Percentiles rank a stretch among this genome's conserved stretches.
These are phyloP conservation scores for Pseudevernia furfuracea DNA, from an alignment of 495 filamentous ascomycete species.

Conservation along the genomic window DNA sequence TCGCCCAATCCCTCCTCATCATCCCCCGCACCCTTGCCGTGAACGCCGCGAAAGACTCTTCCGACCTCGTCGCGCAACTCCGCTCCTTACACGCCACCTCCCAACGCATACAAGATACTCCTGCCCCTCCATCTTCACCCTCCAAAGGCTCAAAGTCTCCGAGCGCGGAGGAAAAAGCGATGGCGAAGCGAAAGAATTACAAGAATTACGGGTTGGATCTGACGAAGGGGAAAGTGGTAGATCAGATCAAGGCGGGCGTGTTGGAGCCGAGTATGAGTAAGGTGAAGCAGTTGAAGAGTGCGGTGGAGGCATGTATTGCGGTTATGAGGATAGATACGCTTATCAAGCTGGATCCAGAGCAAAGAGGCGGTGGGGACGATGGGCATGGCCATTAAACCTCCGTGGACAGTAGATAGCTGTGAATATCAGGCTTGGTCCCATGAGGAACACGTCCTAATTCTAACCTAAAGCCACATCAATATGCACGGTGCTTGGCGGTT, in stretches of 20 bases:
- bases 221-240: slow-evolving; percentile 80
- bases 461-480: not conserved
- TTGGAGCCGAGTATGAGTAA: slow-evolving; percentile 98
- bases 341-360: slow-evolving; percentile 95
- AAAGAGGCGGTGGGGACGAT: slow-evolving; percentile 64
- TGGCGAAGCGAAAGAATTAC: slow-evolving; percentile 91
- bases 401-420: not conserved
- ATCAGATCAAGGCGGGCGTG: slow-evolving; percentile 90
- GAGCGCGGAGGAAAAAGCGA: slow-evolving; percentile 47
- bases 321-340: slow-evolving; percentile 99
- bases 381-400: slow-evolving; percentile 56
- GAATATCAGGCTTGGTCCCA: not conserved
- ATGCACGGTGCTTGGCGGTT: not conserved
- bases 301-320: slow-evolving; percentile 96
- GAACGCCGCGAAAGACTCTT: slow-evolving; percentile 93
- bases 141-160: slow-evolving; percentile 20
- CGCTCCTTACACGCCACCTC: slow-evolving; percentile 90
- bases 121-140: slow-evolving; percentile 32
- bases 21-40: slow-evolving; percentile 96
- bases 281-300: slow-evolving; percentile 95
- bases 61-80: slow-evolving; percentile 90
- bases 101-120: slow-evolving; percentile 78
- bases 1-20: slow-evolving; percentile 85
- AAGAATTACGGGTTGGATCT: slow-evolving; percentile 96
- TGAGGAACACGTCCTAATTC: not conserved